Evolutionary conservation across 257 asterid species (phyloP), one percentile per base, ranked within the genome.

Genomic region (Leptodermis oblonga): DNA sequence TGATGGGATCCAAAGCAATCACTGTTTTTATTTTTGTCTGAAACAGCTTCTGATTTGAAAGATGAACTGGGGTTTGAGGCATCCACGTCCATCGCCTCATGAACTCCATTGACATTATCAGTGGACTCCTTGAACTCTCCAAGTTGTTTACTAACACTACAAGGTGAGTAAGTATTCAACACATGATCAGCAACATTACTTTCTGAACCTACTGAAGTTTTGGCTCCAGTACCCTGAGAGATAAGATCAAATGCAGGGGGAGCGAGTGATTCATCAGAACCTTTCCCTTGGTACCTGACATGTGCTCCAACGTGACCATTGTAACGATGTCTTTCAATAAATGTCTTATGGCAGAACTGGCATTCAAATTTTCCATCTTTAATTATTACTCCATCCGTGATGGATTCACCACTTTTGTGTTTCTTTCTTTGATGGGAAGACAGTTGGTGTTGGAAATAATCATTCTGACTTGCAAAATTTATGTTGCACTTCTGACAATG

Each of bases 251-350:
- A 5, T 53, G 80, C 60, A 66, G 87, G 72, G 55, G 69, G 67
- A 51, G 81, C 63, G 56, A 30, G 67, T 43, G 76, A 74, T 71
- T 79, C 87, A 60, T 73, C 86, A 69, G 79, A 72, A 78, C 59
- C 43, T 80, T 80, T 86, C 56, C 66, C 81, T 55, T 83, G 92
- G 75, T 73, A 72, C 76, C 83, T 85, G 68, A 85, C 89, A 71
- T 86, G 95, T 72, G 86, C 75, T 51, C 90, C 92, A 72, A 86
- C 71, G 78, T 90, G 97, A 72, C 91, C 95, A 74, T 85, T 86
- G 78, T 82, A 88, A 64, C 87, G 82, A 77, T 74, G 87, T 73
- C 84, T 82, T 79, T 85, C 94, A 22, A 61, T 67, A 67, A 86
- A 86, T 63, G 82, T 77, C 86, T 86, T 88, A 17, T 83, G 86